A percentile compares a stretch with the other conserved stretches of the same genome.
These are phyloP conservation scores for Coemansia sp. DNA, from an alignment of 192 early-diverging fungal species.

Conservation along the genomic window DNA sequence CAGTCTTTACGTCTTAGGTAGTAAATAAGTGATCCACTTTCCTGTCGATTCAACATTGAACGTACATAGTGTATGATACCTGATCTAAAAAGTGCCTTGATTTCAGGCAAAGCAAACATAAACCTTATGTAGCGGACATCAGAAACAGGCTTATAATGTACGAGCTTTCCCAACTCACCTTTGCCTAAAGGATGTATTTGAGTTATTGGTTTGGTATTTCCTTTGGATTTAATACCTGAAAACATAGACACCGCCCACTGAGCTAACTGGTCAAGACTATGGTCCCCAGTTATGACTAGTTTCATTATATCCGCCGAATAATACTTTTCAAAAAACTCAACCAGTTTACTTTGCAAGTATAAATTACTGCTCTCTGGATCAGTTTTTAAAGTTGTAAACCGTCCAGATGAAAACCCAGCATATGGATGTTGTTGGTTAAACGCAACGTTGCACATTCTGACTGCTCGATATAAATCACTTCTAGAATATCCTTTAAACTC, in stretches of 20 bases:
- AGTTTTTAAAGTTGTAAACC: conserved; percentile 70
- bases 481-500: conserved; percentile 86
- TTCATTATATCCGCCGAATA: conserved; percentile 95
- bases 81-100: conserved; percentile 45
- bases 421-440: conserved; percentile 69
- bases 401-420: conserved; percentile 81
- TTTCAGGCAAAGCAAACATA: conserved; percentile 76
- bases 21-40: conserved; percentile 75
- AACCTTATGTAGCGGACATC: neutral
- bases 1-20: conserved; percentile 79
- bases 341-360: conserved; percentile 70
- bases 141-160: conserved; percentile 61
- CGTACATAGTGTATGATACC: conserved; percentile 66
- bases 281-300: conserved; percentile 76
- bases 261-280: conserved; percentile 67
- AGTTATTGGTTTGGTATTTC: conserved; percentile 55
- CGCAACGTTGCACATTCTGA: neutral
- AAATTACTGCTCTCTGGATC: conserved; percentile 50
- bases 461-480: conserved; percentile 57
- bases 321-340: conserved; percentile 77
- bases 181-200: conserved; percentile 60
- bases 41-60: conserved; percentile 77
- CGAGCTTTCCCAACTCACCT: conserved; percentile 61
- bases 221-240: conserved; percentile 67
- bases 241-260: conserved; percentile 79